Conservation (phyloP, 2,329 filamentous ascomycete genomes). For the Akanthomyces uredinophilus region DNA sequence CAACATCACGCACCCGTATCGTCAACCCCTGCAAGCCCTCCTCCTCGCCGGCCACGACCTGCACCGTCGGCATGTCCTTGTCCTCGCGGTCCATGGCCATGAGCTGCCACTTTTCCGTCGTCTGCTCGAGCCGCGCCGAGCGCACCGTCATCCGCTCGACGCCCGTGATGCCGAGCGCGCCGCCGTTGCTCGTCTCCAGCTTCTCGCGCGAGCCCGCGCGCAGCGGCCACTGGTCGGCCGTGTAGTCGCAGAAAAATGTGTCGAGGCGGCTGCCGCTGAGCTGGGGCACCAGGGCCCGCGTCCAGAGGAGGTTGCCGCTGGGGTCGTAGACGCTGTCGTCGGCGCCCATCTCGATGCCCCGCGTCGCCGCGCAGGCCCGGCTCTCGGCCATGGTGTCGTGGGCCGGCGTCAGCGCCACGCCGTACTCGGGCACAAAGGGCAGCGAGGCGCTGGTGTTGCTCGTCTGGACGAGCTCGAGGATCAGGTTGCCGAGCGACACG, state of each 20-base stretch:
- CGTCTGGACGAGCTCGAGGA: constrained; percentile 10
- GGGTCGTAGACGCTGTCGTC: constrained; percentile 1
- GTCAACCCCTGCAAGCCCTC: constrained; percentile 2
- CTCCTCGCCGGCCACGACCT: constrained; percentile 1
- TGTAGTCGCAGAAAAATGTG: constrained; percentile 4
- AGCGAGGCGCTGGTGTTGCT: neutral
- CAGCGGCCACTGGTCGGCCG: constrained; percentile 3
- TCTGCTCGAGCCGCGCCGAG: neutral
- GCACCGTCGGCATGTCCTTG: constrained; percentile 3
- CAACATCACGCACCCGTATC: constrained; percentile 1
- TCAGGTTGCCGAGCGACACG: constrained; percentile 2
- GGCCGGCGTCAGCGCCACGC: neutral
- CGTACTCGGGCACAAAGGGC: constrained; percentile 2
- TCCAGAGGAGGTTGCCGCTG: neutral
- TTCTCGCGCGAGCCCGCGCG: neutral
- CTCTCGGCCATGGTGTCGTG: neutral
- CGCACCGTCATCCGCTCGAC: neutral
- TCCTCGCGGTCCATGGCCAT: constrained; percentile 1
- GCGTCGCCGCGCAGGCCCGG: neutral
- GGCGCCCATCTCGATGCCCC: constrained; percentile 5
- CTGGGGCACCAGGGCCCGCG: neutral
- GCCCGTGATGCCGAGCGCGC: constrained; percentile 1
- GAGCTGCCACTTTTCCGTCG: neutral
- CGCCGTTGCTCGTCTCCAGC: neutral
- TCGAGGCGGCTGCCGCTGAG: constrained; percentile 4